Evolutionary conservation across 1,139 yeast genomes (phyloP), one percentile per base, ranked within the genome.

Genomic region (Kodamaea plutei): DNA sequence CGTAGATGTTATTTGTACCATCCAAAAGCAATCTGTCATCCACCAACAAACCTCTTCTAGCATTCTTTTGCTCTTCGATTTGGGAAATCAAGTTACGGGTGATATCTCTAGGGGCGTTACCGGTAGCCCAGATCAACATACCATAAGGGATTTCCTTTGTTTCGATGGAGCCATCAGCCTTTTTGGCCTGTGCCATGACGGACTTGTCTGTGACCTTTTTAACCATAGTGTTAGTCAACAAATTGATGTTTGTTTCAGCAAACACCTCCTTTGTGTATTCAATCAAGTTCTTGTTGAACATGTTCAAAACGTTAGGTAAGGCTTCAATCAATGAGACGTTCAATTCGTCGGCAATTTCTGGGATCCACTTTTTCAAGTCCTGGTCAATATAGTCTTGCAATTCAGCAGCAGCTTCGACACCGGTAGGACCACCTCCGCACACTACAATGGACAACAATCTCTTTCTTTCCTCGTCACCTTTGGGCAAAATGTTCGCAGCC

Each of bases 351-450:
- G 88, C 79, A 45, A 88, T 75, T 50, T 76, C 85, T 29, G 96
- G 96, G 66, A 84, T 79, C 93, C 94, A 85, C 61, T 79, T 83
- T 49, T 67, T 68, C 65, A 89, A 70, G 59, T 89, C 96, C 60
- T 87, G 94, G 58, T 84, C 93, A 44, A 88, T 82, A 61, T 85
- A 89, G 61, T 89, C 97, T 61, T 84, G 94, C 48, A 89, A 65
- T 62, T 89, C 96, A 51, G 95, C 96, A 44, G 96, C 95, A 51
- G 84, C 84, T 60, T 88, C 96, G 40, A 88, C 96, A 63, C 96
- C 96, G 33, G 96, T 88, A 53, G 96, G 95, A 41, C 96, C 96
- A 56, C 96, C 96, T 48, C 96, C 96, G 43, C 89, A 93, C 39
- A 87, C 91, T 38, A 87, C 88, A 47, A 88, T 79, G 41, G 81